Base-by-base conservation (phyloP, 352 stramenopile species). In the Globisporangium heterothallicum region DNA sequence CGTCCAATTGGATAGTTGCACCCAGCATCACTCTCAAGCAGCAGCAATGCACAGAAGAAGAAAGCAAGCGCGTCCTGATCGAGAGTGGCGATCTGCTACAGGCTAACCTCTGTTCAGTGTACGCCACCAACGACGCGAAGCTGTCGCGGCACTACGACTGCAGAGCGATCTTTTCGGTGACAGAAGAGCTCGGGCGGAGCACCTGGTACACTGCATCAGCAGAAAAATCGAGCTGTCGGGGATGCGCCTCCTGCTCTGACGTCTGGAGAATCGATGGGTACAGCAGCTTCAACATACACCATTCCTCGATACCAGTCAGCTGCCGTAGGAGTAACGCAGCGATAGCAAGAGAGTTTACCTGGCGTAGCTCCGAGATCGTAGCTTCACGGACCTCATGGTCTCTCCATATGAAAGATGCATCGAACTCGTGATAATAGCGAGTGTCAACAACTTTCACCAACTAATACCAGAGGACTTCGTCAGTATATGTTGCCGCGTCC, bases 401-500 rank as follows among this genome's bases (percentile, higher is more conserved):
- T 30, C 76, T 60, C 66, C 73, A 83, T 26, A 87, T 51, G 34
- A 83, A 79, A 2, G 64, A 43, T 32, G 74, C 29, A 10, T 55
- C 72, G 46, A 85, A 87, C 34, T 85, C 74, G 34, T 87, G 76
- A 48, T 85, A 85, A 46, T 85, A 85, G 21, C 76, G 69, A 1
- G 72, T 78, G 34, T 87, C 74, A 13, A 71, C 38, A 3, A 87
- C 46, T 47, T 69, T 70, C 6, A 85, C 53, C 41, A 60, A 64
- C 71, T 85, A 12, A 19, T 25, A 26, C 41, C 27, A 24, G 29
- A 44, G 21, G 13, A 30, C 2, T 1, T 38, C 22, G 14, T 24
- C 2, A 47, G 21, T 32, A 47, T n/a, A n/a, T n/a, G n/a, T n/a
- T n/a, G n/a, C n/a, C n/a, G n/a, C n/a, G n/a, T n/a, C n/a, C n/a